Evolutionary conservation across 2,329 filamentous ascomycete species (phyloP).

Genomic region (Fusarium algeriense): DNA sequence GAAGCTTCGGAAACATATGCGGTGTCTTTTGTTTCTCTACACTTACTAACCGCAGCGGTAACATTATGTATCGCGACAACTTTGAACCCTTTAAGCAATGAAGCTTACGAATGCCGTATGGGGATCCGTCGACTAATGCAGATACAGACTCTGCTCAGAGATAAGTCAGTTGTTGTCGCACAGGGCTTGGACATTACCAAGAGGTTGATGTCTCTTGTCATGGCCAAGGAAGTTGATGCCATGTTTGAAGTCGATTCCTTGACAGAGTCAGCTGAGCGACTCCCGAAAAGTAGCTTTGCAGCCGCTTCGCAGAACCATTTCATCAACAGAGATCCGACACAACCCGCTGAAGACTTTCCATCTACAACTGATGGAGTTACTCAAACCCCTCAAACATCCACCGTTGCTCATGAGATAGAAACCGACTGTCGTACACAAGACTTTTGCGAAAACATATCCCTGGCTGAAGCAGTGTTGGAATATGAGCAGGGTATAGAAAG

Average conservation of each 20-base stretch:
- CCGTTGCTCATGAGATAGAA: too few species aligned
- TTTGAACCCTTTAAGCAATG: not conserved
- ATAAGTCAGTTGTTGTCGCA: not conserved
- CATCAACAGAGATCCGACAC: too few species aligned
- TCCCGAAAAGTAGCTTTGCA: too few species aligned
- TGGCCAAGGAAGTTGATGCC: not conserved
- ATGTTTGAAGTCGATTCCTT: too few species aligned
- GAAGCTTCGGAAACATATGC: not conserved
- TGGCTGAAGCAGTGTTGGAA: fast-evolving
- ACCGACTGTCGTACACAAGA: not conserved
- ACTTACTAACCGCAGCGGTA: not conserved
- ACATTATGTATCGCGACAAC: not conserved
- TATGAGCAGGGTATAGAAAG: not conserved
- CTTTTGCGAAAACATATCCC: not conserved
- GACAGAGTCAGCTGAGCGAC: fast-evolving
- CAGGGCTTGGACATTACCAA: not conserved
- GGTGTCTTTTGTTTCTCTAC: not conserved
- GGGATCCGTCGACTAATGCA: not conserved
- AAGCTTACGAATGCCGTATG: fast-evolving
- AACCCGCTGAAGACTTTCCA: too few species aligned
- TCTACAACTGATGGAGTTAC: too few species aligned
- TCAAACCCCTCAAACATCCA: too few species aligned
- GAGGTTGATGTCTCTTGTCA: not conserved
- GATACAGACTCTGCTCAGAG: not conserved
- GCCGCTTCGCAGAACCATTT: too few species aligned